These are phyloP conservation scores for Penicillium concentricum DNA, from an alignment of 2,329 filamentous ascomycete species.

Conservation along the genomic window DNA sequence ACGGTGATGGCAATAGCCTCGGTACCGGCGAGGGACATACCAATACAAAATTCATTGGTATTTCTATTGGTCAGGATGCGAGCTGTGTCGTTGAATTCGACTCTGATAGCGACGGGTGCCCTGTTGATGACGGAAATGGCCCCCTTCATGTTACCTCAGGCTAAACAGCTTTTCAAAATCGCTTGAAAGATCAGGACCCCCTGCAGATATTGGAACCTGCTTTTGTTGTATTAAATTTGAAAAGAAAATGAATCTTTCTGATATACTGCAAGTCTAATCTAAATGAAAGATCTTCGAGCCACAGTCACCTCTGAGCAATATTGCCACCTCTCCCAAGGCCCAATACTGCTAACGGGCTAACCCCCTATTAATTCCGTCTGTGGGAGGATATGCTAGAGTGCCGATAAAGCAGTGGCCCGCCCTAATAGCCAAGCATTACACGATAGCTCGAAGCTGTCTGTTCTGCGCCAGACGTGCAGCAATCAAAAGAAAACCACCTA, in stretches of 20 bases:
- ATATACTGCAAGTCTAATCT: background rate
- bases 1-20: too few relatives aligned
- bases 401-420: accelerated
- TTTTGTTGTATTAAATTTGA: background rate
- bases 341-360: background rate
- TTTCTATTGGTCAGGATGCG: conserved; percentile 13
- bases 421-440: background rate
- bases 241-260: background rate
- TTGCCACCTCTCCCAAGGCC: background rate
- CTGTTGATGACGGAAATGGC: background rate
- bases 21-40: too few relatives aligned
- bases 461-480: conserved; percentile 11
- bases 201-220: background rate
- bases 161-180: background rate
- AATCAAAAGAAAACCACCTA: conserved; percentile 25
- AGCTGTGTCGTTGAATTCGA: conserved; percentile 18
- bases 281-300: background rate
- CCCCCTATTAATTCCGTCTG: too few relatives aligned
- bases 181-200: background rate
- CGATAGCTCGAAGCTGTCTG: conserved; percentile 2
- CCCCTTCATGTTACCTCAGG: conserved; percentile 14
- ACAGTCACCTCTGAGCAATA: background rate
- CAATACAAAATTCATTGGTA: conserved; percentile 15
- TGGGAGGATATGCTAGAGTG: background rate
- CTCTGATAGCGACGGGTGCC: conserved; percentile 4